Conservation (phyloP, 352 stramenopile species). For the Thalassiosira mediterranea region DNA sequence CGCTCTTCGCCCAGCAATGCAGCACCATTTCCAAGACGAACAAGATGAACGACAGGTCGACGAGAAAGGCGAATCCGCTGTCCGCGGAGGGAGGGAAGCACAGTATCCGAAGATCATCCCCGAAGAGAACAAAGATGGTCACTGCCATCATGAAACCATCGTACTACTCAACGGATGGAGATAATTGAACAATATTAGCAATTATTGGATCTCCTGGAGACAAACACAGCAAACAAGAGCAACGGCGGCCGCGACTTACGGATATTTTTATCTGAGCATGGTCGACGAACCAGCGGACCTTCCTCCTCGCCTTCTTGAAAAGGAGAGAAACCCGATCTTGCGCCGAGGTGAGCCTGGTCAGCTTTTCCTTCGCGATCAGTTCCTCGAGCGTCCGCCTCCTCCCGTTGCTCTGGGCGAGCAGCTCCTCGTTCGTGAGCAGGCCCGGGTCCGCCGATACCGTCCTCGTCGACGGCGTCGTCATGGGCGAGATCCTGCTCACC, state of each 20-base stretch:
- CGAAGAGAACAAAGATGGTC: constrained; percentile 64
- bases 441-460: constrained; percentile 54
- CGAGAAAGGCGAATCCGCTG: constrained; percentile 51
- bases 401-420: constrained; percentile 32
- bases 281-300: constrained; percentile 53
- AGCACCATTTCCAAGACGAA: constrained; percentile 62
- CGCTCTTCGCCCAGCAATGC: constrained; percentile 60
- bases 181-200: constrained; percentile 1
- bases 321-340: not conserved
- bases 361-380: constrained; percentile 42
- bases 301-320: constrained; percentile 25
- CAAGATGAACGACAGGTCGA: constrained; percentile 57
- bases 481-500: constrained; percentile 25
- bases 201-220: not conserved
- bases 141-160: constrained; percentile 67
- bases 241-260: constrained; percentile 29
- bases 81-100: constrained; percentile 52
- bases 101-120: constrained; percentile 57
- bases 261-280: constrained; percentile 57
- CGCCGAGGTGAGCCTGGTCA: constrained; percentile 8
- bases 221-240: constrained; percentile 2
- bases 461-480: constrained; percentile 19
- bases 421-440: constrained; percentile 53
- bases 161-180: constrained; percentile 33
- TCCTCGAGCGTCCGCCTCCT: constrained; percentile 40